A percentile compares a stretch with the other conserved stretches of the same genome.
Conservation (phyloP, 345 rosid species). For the Aethionema arabicum region DNA sequence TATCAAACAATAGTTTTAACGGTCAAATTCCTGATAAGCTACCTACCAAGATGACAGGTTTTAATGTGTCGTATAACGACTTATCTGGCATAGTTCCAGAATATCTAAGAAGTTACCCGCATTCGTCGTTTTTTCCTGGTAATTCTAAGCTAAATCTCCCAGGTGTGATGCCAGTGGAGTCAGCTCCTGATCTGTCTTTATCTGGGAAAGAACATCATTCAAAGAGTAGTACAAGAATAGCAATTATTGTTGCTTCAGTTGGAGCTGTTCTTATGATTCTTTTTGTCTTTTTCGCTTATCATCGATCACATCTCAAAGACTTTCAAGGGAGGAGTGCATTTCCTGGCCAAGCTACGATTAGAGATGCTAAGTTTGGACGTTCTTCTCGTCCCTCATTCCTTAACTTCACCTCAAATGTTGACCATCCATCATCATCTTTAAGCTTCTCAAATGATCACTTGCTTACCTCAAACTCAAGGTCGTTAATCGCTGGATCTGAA, state of each 20-base stretch:
- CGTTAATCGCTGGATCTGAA: constrained; percentile 59
- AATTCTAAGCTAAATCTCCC: constrained; percentile 52
- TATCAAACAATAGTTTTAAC: constrained; percentile 68
- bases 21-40: constrained; percentile 72
- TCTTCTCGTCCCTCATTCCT: constrained; percentile 62
- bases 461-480: constrained; percentile 79
- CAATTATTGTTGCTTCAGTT: constrained; percentile 70
- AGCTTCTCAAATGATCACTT: constrained; percentile 91
- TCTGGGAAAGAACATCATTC: constrained; percentile 39
- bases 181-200: constrained; percentile 18
- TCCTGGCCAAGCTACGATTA: constrained; percentile 42
- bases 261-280: constrained; percentile 62
- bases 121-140: constrained; percentile 72
- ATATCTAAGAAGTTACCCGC: constrained; percentile 48
- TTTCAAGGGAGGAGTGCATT: constrained; percentile 61
- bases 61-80: constrained; percentile 80
- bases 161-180: constrained; percentile 24
- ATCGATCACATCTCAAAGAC: constrained; percentile 56
- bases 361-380: constrained; percentile 59
- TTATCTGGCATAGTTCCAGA: constrained; percentile 67
- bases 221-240: constrained; percentile 51
- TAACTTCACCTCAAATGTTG: constrained; percentile 61
- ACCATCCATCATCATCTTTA: constrained; percentile 55
- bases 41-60: constrained; percentile 50
- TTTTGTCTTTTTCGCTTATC: constrained; percentile 70